Evolutionary conservation across 2,329 filamentous ascomycete genomes (phyloP).

Genomic region (Phaeophleospora eucalypticola): DNA sequence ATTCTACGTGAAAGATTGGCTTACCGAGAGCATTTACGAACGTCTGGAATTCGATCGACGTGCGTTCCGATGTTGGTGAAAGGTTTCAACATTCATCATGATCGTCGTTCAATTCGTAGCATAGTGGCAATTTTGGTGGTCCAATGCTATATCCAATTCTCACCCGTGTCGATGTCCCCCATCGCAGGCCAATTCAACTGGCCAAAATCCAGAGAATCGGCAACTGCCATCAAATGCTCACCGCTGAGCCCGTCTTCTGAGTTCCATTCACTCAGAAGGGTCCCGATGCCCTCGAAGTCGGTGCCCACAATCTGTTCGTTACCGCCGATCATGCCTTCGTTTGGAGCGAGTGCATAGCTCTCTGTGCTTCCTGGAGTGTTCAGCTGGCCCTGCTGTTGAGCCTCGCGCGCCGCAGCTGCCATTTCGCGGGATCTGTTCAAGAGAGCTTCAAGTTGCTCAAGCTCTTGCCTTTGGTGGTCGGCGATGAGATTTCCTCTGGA

Average conservation of each 20-base stretch:
- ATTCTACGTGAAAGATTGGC: too few species aligned
- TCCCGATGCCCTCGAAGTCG: slow-evolving; percentile 8
- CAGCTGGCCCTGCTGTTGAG: neutral
- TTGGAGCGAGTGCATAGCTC: neutral
- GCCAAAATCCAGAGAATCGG: slow-evolving; percentile 19
- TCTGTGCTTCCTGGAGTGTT: slow-evolving; percentile 1
- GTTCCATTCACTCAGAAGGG: slow-evolving; percentile 15
- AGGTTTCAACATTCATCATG: neutral
- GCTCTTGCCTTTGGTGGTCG: slow-evolving; percentile 18
- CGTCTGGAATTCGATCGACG: too few species aligned
- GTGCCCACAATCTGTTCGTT: slow-evolving; percentile 2
- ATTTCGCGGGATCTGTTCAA: slow-evolving; percentile 1
- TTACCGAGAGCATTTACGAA: too few species aligned
- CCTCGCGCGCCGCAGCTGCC: neutral
- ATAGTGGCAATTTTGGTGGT: neutral
- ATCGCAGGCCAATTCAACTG: slow-evolving; percentile 17
- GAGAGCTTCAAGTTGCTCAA: slow-evolving; percentile 16
- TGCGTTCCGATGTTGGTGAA: too few species aligned
- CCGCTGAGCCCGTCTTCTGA: slow-evolving; percentile 19
- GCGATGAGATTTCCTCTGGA: slow-evolving; percentile 21
- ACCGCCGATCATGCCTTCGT: neutral
- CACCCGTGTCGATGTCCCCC: slow-evolving; percentile 4
- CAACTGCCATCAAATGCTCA: slow-evolving; percentile 18
- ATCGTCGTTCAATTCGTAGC: neutral
- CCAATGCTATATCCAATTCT: neutral